phyloP scores from a whole-genome alignment of 495 filamentous ascomycete genomes.

The Rhizodiscina lignyota region DNA sequence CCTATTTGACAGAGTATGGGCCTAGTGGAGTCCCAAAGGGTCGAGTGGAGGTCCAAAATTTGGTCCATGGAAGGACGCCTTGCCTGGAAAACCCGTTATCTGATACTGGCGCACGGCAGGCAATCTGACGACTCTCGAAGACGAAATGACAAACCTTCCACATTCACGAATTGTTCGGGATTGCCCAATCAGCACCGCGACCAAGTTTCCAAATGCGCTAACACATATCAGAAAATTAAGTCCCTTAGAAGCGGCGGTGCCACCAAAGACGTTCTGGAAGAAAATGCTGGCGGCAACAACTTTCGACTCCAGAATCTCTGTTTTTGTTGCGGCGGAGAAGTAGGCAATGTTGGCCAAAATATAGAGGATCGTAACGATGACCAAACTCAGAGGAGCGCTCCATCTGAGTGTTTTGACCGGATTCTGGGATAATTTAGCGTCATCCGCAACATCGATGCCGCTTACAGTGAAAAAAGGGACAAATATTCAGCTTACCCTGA shows the following conservation, averaged over 20 bases:
- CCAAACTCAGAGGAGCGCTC: slow-evolving; percentile 45
- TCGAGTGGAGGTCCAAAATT: slow-evolving; percentile 10
- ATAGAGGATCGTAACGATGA: slow-evolving; percentile 44
- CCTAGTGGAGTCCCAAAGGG: not conserved
- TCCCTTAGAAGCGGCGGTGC: slow-evolving; percentile 35
- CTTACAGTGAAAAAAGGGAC: too few species aligned
- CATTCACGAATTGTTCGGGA: slow-evolving; percentile 30
- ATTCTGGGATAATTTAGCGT: too few species aligned
- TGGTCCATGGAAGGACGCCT: slow-evolving; percentile 7
- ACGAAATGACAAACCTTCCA: too few species aligned
- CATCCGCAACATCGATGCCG: too few species aligned
- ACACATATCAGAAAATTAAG: slow-evolving; percentile 55
- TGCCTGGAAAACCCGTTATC: slow-evolving; percentile 26
- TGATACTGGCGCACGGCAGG: too few species aligned
- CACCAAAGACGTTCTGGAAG: slow-evolving; percentile 52
- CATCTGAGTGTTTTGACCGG: slow-evolving; percentile 45
- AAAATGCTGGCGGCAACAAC: slow-evolving; percentile 45
- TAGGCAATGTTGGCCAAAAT: slow-evolving; percentile 59
- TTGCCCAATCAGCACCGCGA: slow-evolving; percentile 53
- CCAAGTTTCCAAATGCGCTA: slow-evolving; percentile 55
- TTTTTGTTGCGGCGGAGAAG: slow-evolving; percentile 48
- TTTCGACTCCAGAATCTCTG: slow-evolving; percentile 41
- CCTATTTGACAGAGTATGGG: slow-evolving; percentile 44
- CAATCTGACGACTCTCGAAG: too few species aligned
- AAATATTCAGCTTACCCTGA: too few species aligned